These are phyloP conservation scores for Chytriomyces confervae DNA, from an alignment of 192 early-diverging fungal species.

Conservation along the genomic window DNA sequence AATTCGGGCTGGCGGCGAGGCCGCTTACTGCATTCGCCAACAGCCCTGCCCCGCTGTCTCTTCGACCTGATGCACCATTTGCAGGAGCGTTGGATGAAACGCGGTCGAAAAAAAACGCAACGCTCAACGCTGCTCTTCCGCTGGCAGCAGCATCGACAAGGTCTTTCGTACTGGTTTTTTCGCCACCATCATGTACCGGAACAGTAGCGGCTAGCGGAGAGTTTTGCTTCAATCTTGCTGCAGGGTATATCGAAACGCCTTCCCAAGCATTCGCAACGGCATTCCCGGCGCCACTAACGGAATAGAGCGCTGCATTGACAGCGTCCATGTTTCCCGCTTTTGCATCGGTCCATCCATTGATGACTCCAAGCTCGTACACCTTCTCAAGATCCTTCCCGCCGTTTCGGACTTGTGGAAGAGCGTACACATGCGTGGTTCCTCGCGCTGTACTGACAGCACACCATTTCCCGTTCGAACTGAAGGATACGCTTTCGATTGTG, in stretches of 20 bases:
- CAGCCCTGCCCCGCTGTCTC: not conserved
- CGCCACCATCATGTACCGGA: not conserved
- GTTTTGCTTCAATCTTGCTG: slow-evolving; percentile 46
- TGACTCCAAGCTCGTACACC: slow-evolving; percentile 31
- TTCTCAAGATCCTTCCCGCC: not conserved
- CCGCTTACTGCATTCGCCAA: not conserved
- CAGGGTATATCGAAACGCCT: slow-evolving; percentile 41
- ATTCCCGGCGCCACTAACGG: not conserved
- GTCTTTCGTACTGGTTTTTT: not conserved
- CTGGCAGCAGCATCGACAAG: not conserved
- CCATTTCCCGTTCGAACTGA: slow-evolving; percentile 76
- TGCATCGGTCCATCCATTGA: slow-evolving; percentile 46
- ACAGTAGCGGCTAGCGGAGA: not conserved
- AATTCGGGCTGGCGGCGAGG: not conserved
- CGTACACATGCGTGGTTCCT: slow-evolving; percentile 77
- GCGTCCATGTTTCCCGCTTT: slow-evolving; percentile 7
- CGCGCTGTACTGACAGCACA: slow-evolving; percentile 72
- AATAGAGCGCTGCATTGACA: not conserved
- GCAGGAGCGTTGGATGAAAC: not conserved
- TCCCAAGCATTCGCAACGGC: not conserved
- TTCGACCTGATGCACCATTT: slow-evolving; percentile 4
- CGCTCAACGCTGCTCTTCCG: slow-evolving; percentile 2
- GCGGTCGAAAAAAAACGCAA: slow-evolving; percentile 34
- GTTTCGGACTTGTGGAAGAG: slow-evolving; percentile 5
- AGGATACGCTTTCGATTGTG: slow-evolving; percentile 67